Conservation (phyloP, 2,329 filamentous ascomycete species). For the Fusarium cyanostomum region DNA sequence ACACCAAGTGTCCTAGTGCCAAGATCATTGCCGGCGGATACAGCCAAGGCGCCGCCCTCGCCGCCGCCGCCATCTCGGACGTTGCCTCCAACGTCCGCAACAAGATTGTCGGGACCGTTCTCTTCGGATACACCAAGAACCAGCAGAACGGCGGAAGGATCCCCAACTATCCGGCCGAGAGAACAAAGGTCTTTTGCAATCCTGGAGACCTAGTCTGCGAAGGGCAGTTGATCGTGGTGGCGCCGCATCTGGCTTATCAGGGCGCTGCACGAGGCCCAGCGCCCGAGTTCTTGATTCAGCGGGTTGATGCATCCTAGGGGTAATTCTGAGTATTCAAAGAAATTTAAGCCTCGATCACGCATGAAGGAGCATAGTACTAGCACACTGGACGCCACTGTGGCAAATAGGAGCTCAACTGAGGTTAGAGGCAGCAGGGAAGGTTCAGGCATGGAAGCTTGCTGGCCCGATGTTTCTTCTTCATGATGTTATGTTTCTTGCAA, state of each 20-base stretch:
- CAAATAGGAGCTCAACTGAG: slow-evolving; percentile 91
- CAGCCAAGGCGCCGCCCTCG: slow-evolving; percentile 56
- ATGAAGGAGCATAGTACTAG: slow-evolving; percentile 93
- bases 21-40: slow-evolving; percentile 55
- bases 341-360: slow-evolving; percentile 89
- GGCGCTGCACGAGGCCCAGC: slow-evolving; percentile 5
- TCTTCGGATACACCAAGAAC: slow-evolving; percentile 57
- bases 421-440: slow-evolving; percentile 67
- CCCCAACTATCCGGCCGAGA: slow-evolving; percentile 48
- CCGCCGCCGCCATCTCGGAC: slow-evolving; percentile 51
- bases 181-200: slow-evolving; percentile 52
- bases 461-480: too few relatives aligned
- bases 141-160: slow-evolving; percentile 52
- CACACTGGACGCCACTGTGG: slow-evolving; percentile 85
- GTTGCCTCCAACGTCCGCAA: slow-evolving; percentile 43
- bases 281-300: slow-evolving; percentile 29
- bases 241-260: slow-evolving; percentile 25
- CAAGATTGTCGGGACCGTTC: slow-evolving; percentile 50
- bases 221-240: slow-evolving; percentile 46
- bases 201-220: slow-evolving; percentile 49
- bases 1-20: slow-evolving; percentile 55
- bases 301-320: slow-evolving; percentile 19
- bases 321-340: slow-evolving; percentile 42
- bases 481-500: too few relatives aligned
- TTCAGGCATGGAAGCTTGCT: too few relatives aligned